phyloP scores from a whole-genome alignment of 345 rosid genomes.

The Gossypium arboreum region DNA sequence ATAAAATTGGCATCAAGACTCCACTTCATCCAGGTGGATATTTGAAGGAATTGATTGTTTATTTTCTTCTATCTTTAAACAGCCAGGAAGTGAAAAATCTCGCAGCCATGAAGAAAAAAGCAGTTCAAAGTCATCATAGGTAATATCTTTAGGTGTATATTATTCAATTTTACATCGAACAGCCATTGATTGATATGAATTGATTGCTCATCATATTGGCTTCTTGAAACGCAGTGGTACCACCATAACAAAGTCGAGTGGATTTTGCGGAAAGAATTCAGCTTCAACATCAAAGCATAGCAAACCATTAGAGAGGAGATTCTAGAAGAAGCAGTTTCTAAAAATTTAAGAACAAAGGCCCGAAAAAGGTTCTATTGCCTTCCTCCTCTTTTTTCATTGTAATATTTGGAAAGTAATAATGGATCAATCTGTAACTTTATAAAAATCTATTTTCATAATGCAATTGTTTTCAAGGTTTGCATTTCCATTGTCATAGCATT shows the following conservation, averaged over 20 bases:
- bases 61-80: constrained; percentile 21
- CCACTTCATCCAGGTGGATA: background rate
- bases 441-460: background rate
- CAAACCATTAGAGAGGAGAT: constrained; percentile 14
- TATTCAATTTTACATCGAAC: background rate
- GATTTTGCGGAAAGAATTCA: constrained; percentile 21
- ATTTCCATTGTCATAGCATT: background rate
- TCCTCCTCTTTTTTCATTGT: background rate
- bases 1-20: background rate
- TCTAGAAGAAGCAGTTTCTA: constrained; percentile 9
- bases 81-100: constrained; percentile 84
- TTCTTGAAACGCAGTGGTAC: constrained; percentile 24
- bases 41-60: constrained; percentile 5
- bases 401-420: constrained; percentile 4
- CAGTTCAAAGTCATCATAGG: constrained; percentile 54
- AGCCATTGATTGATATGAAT: background rate
- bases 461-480: background rate
- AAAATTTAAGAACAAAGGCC: background rate
- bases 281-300: constrained; percentile 38
- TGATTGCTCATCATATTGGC: constrained; percentile 1
- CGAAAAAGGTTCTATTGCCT: background rate
- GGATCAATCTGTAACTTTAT: background rate
- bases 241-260: constrained; percentile 17
- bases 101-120: constrained; percentile 59
- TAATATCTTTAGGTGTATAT: constrained; percentile 23